A percentile compares a stretch with the other conserved stretches of the same genome.
Conservation (phyloP, 306 rosid genomes). For the Vigna radiata region DNA sequence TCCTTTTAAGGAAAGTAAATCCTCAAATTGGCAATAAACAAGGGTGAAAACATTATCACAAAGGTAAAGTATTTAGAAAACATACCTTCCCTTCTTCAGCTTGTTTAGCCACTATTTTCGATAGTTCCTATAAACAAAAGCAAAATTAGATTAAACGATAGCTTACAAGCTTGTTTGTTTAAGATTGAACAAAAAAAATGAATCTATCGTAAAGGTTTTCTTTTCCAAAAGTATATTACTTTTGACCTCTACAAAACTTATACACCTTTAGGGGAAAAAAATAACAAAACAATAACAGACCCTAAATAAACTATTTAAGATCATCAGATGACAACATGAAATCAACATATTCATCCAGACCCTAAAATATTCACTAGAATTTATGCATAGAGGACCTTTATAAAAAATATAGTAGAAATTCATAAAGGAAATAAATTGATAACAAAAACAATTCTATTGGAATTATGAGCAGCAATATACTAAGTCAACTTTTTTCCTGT, state of each 20-base stretch:
- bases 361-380: conserved; percentile 23
- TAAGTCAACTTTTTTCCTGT: background rate
- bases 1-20: background rate
- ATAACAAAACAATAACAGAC: background rate
- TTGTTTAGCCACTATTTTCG: conserved; percentile 86
- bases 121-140: conserved; percentile 68
- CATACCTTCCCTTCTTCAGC: conserved; percentile 97
- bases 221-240: conserved; percentile 6
- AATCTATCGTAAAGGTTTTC: background rate
- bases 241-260: background rate
- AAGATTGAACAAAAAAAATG: background rate
- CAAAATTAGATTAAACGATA: background rate
- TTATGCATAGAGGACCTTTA: background rate
- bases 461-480: conserved; percentile 11
- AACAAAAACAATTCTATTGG: conserved; percentile 20
- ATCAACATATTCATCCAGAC: conserved; percentile 29
- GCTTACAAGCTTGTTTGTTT: background rate
- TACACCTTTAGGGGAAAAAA: no score
- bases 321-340: conserved; percentile 20
- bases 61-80: conserved; percentile 32
- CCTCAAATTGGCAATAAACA: conserved; percentile 40
- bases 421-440: conserved; percentile 27
- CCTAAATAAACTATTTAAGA: conserved; percentile 11
- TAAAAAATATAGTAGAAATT: background rate
- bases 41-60: conserved; percentile 35